Conservation (phyloP, 192 early-diverging fungal genomes). For the Funneliformis mosseae region DNA sequence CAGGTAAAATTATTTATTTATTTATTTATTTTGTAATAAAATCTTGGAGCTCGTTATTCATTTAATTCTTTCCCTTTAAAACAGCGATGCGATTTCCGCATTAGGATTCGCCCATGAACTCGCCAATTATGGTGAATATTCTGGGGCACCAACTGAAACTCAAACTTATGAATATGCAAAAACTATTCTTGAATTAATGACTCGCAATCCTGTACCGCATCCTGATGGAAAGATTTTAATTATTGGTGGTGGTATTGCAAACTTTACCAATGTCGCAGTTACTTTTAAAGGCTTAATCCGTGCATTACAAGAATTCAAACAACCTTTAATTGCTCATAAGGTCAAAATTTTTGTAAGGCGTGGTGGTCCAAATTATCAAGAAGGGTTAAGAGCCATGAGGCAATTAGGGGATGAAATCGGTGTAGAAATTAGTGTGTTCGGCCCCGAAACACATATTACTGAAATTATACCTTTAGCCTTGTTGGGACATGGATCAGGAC, state of each 20-base stretch:
- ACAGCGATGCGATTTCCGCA: slow-evolving; percentile 96
- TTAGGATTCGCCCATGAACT: slow-evolving; percentile 91
- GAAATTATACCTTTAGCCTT: slow-evolving; percentile 97
- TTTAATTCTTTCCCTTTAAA: neutral
- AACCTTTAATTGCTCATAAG: slow-evolving; percentile 80
- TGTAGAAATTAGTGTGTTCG: slow-evolving; percentile 93
- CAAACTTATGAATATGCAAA: slow-evolving; percentile 99
- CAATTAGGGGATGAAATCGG: slow-evolving; percentile 90
- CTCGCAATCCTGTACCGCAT: slow-evolving; percentile 72
- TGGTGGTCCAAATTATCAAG: slow-evolving; percentile 99
- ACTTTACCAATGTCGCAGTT: slow-evolving; percentile 98
- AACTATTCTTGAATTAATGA: slow-evolving; percentile 98
- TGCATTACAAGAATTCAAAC: slow-evolving; percentile 91
- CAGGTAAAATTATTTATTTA: slow-evolving; percentile 40
- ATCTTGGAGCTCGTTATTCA: neutral
- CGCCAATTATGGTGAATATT: slow-evolving; percentile 99
- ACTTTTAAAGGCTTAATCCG: slow-evolving; percentile 99
- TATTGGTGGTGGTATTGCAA: slow-evolving; percentile 99
- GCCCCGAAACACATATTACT: slow-evolving; percentile 98
- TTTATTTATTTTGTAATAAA: neutral
- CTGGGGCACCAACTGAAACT: slow-evolving; percentile 97
- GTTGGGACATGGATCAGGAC: slow-evolving; percentile 61
- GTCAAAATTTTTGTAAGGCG: slow-evolving; percentile 96
- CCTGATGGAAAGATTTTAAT: slow-evolving; percentile 95
- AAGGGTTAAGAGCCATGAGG: slow-evolving; percentile 95